Conservation (phyloP, 106 monocot species). For the Platanthera guangdongensis region DNA sequence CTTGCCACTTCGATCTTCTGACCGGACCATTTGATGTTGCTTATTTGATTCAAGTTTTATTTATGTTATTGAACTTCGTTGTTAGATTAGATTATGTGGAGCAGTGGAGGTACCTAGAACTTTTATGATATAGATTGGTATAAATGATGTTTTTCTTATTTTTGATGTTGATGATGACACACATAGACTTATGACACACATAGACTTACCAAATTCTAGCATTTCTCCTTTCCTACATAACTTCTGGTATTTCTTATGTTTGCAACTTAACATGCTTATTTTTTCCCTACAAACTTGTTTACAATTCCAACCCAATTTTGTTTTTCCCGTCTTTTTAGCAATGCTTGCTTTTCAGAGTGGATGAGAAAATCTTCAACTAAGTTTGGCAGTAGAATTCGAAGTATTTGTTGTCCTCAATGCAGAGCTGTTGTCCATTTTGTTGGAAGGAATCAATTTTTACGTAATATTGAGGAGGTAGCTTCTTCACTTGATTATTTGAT, state of each 20-base stretch:
- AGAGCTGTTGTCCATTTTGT: constrained; percentile 62
- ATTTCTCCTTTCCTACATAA: constrained; percentile 95
- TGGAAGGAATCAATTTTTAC: constrained; percentile 91
- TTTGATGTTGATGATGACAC: too few relatives aligned
- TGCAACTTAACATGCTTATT: neutral
- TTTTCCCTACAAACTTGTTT: neutral
- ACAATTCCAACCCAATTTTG: neutral
- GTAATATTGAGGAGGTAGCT: constrained; percentile 76
- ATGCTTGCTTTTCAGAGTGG: constrained; percentile 97
- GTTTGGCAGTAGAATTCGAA: constrained; percentile 23
- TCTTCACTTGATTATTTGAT: neutral
- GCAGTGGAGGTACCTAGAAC: too few relatives aligned
- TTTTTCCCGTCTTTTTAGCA: constrained; percentile 30
- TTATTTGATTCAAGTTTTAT: too few relatives aligned
- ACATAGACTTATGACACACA: too few relatives aligned
- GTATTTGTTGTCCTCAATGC: constrained; percentile 74
- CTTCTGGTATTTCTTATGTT: constrained; percentile 59
- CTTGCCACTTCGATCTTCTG: too few relatives aligned
- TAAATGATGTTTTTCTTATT: too few relatives aligned
- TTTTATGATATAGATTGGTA: too few relatives aligned
- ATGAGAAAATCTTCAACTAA: constrained; percentile 57
- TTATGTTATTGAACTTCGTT: too few relatives aligned
- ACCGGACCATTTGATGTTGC: too few relatives aligned
- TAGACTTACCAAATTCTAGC: constrained; percentile 8
- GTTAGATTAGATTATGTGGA: too few relatives aligned